These are phyloP conservation scores for Barnettozyma vustinii DNA, from an alignment of 805 yeast species.

Conservation along the genomic window DNA sequence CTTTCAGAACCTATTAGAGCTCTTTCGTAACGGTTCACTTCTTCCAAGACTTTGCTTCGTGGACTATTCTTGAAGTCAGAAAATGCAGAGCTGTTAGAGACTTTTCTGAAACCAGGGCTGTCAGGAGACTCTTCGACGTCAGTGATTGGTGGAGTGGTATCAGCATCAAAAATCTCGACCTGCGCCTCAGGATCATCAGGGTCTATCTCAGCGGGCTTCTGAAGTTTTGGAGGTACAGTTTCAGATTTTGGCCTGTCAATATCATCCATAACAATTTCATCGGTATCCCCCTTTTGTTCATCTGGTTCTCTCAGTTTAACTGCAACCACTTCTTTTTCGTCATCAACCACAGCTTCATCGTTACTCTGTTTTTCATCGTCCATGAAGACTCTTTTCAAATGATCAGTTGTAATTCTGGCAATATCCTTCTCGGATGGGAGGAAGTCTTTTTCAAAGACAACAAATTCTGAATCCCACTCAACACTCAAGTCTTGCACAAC, in stretches of 20 bases:
- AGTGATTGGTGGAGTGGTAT: not conserved
- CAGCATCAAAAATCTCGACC: not conserved
- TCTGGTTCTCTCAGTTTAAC: not conserved
- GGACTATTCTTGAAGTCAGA: constrained; percentile 14
- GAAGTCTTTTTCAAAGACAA: constrained; percentile 69
- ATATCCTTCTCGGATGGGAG: constrained; percentile 93
- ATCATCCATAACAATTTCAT: not conserved
- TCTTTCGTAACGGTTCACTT: constrained; percentile 28
- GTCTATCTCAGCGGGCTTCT: not conserved
- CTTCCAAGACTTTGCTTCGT: constrained; percentile 25
- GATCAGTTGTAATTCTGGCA: constrained; percentile 83
- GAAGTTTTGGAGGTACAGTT: too few relatives aligned
- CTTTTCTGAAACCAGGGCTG: constrained; percentile 1
- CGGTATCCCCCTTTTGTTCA: not conserved
- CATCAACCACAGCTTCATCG: constrained; percentile 14
- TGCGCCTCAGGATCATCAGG: not conserved
- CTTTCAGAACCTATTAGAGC: constrained; percentile 23
- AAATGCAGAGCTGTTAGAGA: constrained; percentile 6
- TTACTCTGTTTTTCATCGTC: constrained; percentile 37
- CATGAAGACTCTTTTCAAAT: constrained; percentile 66
- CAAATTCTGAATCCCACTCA: constrained; percentile 80
- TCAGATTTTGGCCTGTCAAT: not conserved
- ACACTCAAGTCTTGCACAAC: constrained; percentile 77
- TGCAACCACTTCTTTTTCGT: constrained; percentile 4
- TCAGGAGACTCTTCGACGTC: not conserved